Base-by-base conservation (phyloP, 805 yeast species). In the Candida bentonensis region DNA sequence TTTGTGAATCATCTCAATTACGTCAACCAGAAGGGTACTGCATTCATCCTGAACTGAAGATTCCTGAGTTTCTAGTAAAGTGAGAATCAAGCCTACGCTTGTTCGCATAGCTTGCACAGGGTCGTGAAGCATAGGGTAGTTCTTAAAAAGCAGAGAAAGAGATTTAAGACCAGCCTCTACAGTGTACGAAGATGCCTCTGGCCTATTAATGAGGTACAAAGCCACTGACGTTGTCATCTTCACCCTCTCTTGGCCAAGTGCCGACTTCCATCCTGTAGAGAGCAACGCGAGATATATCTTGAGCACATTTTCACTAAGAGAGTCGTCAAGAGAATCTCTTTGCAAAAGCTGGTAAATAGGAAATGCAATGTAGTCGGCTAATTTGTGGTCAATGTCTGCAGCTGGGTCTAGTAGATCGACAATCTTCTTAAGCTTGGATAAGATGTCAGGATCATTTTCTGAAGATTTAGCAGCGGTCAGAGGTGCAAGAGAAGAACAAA, bases 91-190 rank as follows among this genome's bases (percentile, higher is more conserved):
- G 20, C 17, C 36, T 4, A 30, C 36, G n/a, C n/a, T 30, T 11
- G 36, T 30, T 30, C 36, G 13, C 36, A 30, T 9, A 9, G n/a
- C 36, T 17, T 30, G 36, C 36, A 13, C 20, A 9, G 36, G 36
- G n/a, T 30, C 36, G 17, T 9, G 20, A 30, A 30, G 36, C 11
- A 30, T 11, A 4, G 36, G 36, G 17, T 30, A 30, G 36, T 30
- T 30, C 17, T 11, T 13, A 30, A 9, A 30, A 11, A 30, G n/a
- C 17, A 11, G 20, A 9, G 20, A 9, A 11, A 30, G n/a, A 30
- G 36, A 41, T 22, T 46, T 47, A 4, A 54, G 56, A 15, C 50
- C 42, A 39, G 34, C 43, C 23, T 25, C 2, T 44, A 25, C 21
- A 26, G 39, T 40, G 36, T 27, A 3, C 33, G 39, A 20, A 48